Evolutionary conservation across 1,284 basidiomycete genomes (phyloP), one percentile per base, ranked within the genome.

Genomic region (Agaricales sp.): DNA sequence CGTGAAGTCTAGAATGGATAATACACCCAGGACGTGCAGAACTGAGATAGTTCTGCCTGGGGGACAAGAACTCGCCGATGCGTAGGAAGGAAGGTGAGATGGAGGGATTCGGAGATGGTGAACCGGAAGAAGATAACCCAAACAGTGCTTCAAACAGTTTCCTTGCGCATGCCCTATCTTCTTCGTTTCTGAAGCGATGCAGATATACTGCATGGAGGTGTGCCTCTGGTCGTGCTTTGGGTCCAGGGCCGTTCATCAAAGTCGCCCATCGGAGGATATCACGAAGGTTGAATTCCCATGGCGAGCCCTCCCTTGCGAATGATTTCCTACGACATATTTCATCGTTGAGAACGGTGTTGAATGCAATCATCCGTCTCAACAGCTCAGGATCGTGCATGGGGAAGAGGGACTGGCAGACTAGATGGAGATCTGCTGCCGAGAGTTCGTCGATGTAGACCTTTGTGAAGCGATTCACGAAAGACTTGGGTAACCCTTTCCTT

Each of bases 231-330:
- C 82, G 73, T n/a, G 62, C 57, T 18, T 62, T 66, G n/a, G 58
- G 54, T 3, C 58, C 58, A 6, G 66, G 52, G 3, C 63, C 54
- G 43, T 65, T 63, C 13, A 79, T 60, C 19, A 79, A 67, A 0
- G 60, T 61, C 22, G 81, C 86, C 95, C 96, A 99, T 46, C 96
- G 82, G 53, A 95, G 80, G 38, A 98, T 75, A 65, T 99, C 96
- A 35, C 96, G 87, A 48, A 99, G 72, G 62, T 99, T 99, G 73
- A 99, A 98, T 62, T 99, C 96, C 96, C 96, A 99, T 1, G 96
- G 96, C 47, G 81, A 77, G 6, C 96, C 96, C 53, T 88, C 81
- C 43, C 82, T 76, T 3, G 81, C 94, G 60, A 98, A 92, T 1
- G 73, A 59, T 23, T 80, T 77, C 50, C 78, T 77, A 23, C 80